Evolutionary conservation across 768 basidiomycete species (phyloP), one percentile per base, ranked within the genome.

Genomic region (Inosperma sp.): DNA sequence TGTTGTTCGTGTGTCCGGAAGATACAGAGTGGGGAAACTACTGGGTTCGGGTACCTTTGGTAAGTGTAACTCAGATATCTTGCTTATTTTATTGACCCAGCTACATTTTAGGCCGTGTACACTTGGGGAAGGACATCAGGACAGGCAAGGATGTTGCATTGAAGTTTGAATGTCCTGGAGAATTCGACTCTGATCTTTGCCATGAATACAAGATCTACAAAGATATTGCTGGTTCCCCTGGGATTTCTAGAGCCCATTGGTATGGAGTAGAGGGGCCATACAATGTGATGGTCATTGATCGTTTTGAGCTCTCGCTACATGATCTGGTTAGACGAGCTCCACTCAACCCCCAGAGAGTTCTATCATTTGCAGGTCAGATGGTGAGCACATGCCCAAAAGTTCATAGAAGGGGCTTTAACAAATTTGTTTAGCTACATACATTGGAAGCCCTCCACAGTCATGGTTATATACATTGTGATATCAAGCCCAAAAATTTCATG

Each of bases 401-500:
- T 42, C 16, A 42, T 1, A 42, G 7, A 42, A 42, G n/a, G 10
- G 12, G 4, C 4, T 27, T 17, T 22, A 42, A n/a, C n/a, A n/a
- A n/a, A n/a, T n/a, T 40, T n/a, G 12, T 23, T 37, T n/a, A 42
- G 41, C 25, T 43, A 22, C 12, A 17, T 17, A 27, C 25, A 4
- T 16, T 43, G 41, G 41, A 43, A 43, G 9, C 7, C 8, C 25
- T 43, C 13, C 41, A 43, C 14, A 13, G 1, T 17, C 26, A 7
- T 2, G 4, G 12, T 3, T 43, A 43, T 29, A 27, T 43, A 3
- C 41, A 43, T 17, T 13, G n/a, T 19, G 16, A 43, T 8, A 43
- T 43, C 41, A 43, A 43, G 4, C 41, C 41, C 13, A 22, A 43
- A 5, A 43, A 43, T n/a, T 43, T 43, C 16, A 43, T 43, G 41